Percentiles rank a stretch among this genome's conserved stretches.
These are phyloP conservation scores for Xylaria bambusicola DNA, from an alignment of 495 filamentous ascomycete species.

Conservation along the genomic window DNA sequence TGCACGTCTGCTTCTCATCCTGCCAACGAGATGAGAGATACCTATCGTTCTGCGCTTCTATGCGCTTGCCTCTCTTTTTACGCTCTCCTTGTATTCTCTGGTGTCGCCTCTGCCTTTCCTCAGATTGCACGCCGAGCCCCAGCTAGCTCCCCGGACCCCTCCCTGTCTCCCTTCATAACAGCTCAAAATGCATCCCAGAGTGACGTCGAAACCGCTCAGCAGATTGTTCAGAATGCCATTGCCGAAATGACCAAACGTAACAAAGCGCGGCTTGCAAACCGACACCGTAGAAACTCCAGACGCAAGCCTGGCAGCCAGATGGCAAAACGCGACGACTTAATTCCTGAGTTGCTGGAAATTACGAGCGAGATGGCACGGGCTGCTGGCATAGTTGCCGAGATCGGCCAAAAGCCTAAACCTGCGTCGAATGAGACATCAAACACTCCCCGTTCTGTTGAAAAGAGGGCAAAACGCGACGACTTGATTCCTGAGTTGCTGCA, in stretches of 20 bases:
- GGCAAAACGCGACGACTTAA: background rate
- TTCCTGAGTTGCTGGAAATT: constrained; percentile 30
- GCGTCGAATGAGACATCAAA: background rate
- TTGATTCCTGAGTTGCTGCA: constrained; percentile 25
- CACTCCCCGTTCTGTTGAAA: constrained; percentile 12
- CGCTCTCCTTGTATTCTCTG: background rate
- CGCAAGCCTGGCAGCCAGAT: constrained; percentile 21
- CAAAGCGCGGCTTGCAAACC: constrained; percentile 18
- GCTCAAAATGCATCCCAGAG: constrained; percentile 19
- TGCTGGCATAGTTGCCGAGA: constrained; percentile 35
- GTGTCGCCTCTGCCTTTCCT: background rate
- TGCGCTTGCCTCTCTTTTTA: background rate
- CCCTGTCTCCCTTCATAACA: background rate
- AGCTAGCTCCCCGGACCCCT: background rate
- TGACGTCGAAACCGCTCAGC: constrained; percentile 22
- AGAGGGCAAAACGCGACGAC: constrained; percentile 15
- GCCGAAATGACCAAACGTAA: constrained; percentile 25
- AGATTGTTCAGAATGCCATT: constrained; percentile 24
- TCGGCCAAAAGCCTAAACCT: too few species aligned
- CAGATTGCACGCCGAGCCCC: background rate
- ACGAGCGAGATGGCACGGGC: constrained; percentile 32
- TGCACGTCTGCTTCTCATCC: background rate
- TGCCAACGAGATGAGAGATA: background rate
- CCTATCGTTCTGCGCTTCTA: background rate
- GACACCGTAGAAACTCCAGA: constrained; percentile 21